These are phyloP conservation scores for Chlamydomonas urium DNA, from an alignment of 139 green algal genomes.

Conservation along the genomic window DNA sequence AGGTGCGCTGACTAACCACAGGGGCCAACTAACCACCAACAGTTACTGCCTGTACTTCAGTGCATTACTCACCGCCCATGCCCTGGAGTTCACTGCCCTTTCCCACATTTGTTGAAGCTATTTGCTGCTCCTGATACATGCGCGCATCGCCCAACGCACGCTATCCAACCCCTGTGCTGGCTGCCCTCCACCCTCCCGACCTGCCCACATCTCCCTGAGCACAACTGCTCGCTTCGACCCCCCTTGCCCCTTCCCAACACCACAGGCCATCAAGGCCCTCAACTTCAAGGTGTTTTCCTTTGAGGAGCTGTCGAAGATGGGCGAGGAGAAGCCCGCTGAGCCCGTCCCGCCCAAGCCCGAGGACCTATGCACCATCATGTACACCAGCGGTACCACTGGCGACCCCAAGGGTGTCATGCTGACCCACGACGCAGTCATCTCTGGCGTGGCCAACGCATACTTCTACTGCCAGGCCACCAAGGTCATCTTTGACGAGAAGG, in stretches of 20 bases:
- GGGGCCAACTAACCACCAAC: neutral
- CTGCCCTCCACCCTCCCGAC: too few species aligned
- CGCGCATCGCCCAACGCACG: too few species aligned
- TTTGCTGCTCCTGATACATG: too few species aligned
- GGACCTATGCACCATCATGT: conserved; percentile 94
- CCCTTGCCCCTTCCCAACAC: too few species aligned
- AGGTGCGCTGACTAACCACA: too few species aligned
- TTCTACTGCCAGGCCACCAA: conserved; percentile 27
- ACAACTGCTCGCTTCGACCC: too few species aligned
- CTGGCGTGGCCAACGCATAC: conserved; percentile 35
- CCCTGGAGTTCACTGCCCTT: too few species aligned
- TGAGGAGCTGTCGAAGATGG: conserved; percentile 57
- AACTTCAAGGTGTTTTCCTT: conserved; percentile 46
- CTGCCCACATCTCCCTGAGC: too few species aligned
- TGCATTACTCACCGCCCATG: too few species aligned
- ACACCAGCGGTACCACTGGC: conserved; percentile 73
- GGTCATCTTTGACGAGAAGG: conserved; percentile 28
- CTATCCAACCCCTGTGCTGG: too few species aligned
- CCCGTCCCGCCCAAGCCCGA: conserved; percentile 57
- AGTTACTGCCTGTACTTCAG: too few species aligned
- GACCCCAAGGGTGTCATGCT: conserved; percentile 82
- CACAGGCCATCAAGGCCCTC: neutral
- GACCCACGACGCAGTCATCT: conserved; percentile 61
- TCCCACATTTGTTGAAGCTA: too few species aligned
- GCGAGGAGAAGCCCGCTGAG: conserved; percentile 35